Evolutionary conservation across 2,329 filamentous ascomycete species (phyloP).

Genomic region (Beauveria sp.): DNA sequence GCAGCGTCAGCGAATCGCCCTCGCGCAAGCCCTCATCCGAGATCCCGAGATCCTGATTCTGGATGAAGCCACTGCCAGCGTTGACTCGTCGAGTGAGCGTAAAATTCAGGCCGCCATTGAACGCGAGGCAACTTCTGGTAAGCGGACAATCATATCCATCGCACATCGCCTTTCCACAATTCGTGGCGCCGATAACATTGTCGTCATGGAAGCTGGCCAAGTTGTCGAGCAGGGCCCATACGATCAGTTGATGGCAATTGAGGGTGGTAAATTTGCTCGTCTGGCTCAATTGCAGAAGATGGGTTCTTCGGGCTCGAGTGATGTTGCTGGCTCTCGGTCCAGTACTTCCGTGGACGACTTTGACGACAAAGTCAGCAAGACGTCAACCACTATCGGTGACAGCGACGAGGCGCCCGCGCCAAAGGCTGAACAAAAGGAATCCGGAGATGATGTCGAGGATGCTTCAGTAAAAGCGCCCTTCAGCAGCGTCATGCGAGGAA

Average conservation of each 20-base stretch:
- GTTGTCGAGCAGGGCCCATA: slow-evolving; percentile 53
- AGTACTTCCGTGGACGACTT: background rate
- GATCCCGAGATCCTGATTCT: slow-evolving; percentile 41
- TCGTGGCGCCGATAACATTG: slow-evolving; percentile 50
- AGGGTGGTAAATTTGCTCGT: slow-evolving; percentile 17
- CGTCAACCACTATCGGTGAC: background rate
- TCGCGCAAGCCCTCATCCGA: slow-evolving; percentile 41
- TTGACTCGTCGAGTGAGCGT: slow-evolving; percentile 42
- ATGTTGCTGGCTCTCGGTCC: background rate
- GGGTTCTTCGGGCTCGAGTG: background rate
- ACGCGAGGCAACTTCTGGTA: slow-evolving; percentile 17
- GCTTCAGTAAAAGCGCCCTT: slow-evolving; percentile 14
- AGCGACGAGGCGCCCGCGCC: background rate
- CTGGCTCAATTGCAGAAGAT: background rate
- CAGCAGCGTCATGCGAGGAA: slow-evolving; percentile 14
- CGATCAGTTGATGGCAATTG: slow-evolving; percentile 41
- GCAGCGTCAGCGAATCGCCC: slow-evolving; percentile 43
- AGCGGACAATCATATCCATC: slow-evolving; percentile 53
- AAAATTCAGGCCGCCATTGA: slow-evolving; percentile 35
- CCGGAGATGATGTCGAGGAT: background rate
- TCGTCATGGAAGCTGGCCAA: slow-evolving; percentile 50
- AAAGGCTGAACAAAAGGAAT: background rate
- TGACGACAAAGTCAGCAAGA: background rate
- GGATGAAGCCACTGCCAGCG: slow-evolving; percentile 45
- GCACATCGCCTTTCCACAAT: slow-evolving; percentile 50